Conservation (phyloP, 2,329 filamentous ascomycete genomes). For the Epichloe aotearoae region DNA sequence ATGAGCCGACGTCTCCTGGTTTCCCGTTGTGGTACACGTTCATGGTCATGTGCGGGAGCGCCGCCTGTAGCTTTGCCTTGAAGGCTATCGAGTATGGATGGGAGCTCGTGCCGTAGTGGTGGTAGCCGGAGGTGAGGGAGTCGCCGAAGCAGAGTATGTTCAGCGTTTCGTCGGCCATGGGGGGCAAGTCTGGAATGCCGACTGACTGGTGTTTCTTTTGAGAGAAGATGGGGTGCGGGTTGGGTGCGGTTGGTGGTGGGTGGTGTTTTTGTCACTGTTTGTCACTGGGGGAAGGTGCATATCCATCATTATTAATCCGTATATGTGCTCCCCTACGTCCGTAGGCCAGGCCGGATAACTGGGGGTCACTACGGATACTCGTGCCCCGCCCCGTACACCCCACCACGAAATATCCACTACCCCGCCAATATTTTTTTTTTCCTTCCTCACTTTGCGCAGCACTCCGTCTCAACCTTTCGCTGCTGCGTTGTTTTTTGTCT, state of each 20-base stretch:
- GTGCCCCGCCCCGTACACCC: too few species aligned
- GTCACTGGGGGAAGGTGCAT: too few species aligned
- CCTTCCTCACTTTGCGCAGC: too few species aligned
- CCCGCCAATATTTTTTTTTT: neutral
- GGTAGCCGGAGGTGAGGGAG: conserved; percentile 48
- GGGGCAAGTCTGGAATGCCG: too few species aligned
- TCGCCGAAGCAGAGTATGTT: conserved; percentile 52
- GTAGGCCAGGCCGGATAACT: too few species aligned
- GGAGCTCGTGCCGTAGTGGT: conserved; percentile 24
- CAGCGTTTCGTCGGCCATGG: conserved; percentile 16
- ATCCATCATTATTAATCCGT: too few species aligned
- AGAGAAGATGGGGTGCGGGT: too few species aligned
- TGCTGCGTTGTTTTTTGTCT: neutral
- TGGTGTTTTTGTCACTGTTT: too few species aligned
- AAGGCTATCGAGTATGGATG: conserved; percentile 43
- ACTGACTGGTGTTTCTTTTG: too few species aligned
- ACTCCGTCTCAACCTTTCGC: neutral
- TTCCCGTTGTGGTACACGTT: conserved; percentile 35
- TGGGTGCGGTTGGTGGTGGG: too few species aligned
- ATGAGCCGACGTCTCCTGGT: conserved; percentile 36
- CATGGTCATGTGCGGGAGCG: conserved; percentile 30
- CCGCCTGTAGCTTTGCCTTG: conserved; percentile 29
- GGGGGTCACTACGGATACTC: too few species aligned
- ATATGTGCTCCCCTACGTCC: too few species aligned
- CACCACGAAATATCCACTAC: neutral